A percentile compares a stretch with the other conserved stretches of the same genome.
phyloP scores from a whole-genome alignment of 306 rosid species.

The Aeschynomene evenia region DNA sequence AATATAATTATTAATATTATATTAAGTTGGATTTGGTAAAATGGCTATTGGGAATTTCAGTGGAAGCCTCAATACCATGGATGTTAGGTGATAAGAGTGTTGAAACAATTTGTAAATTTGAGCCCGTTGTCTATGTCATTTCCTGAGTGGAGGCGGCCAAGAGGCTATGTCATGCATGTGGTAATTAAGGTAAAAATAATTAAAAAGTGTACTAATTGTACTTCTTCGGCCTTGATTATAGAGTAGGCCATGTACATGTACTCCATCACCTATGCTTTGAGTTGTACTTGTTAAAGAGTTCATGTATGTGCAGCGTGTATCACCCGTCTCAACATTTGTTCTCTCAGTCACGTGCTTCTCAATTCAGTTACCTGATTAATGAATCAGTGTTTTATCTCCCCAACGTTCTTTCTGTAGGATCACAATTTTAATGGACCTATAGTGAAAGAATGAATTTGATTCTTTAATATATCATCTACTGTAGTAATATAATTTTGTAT shows the following conservation, averaged over 20 bases:
- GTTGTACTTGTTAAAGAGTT: slow-evolving; percentile 4
- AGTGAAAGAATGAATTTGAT: not conserved
- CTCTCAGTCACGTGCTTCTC: not conserved
- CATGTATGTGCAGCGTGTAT: not conserved
- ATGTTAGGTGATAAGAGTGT: not conserved
- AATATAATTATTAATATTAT: not conserved
- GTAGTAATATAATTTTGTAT: slow-evolving; percentile 9
- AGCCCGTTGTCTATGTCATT: not conserved
- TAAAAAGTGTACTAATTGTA: not conserved
- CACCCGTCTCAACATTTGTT: not conserved
- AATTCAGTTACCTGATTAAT: not conserved
- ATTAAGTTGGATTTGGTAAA: not conserved
- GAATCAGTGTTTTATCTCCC: slow-evolving; percentile 3
- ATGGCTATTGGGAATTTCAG: not conserved
- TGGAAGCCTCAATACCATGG: not conserved
- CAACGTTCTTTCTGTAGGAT: slow-evolving; percentile 1
- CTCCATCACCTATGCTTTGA: not conserved
- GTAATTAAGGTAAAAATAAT: not conserved
- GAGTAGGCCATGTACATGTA: not conserved
- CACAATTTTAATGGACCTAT: not conserved
- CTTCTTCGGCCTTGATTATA: not conserved
- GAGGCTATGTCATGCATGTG: not conserved
- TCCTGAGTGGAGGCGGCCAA: not conserved
- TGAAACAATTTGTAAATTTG: slow-evolving; percentile 10
- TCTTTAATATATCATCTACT: not conserved